Percentiles rank a stretch among this genome's conserved stretches.
phyloP scores from a whole-genome alignment of 257 asterid species.

The Schizonepeta tenuifolia region DNA sequence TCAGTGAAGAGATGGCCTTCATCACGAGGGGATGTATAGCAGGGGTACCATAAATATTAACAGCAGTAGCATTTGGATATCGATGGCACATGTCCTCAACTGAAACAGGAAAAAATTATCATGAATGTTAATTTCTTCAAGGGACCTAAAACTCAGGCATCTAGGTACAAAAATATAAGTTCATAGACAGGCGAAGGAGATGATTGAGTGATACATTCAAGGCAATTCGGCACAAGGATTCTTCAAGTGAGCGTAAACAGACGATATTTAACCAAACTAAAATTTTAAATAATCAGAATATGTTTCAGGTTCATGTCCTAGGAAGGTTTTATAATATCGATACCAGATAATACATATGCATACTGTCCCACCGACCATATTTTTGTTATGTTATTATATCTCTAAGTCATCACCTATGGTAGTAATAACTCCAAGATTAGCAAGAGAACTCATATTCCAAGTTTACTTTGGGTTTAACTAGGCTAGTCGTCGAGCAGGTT shows the following conservation, averaged over 20 bases:
- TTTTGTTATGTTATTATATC: neutral
- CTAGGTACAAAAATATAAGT: neutral
- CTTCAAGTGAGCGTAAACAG: neutral
- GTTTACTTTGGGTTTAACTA: neutral
- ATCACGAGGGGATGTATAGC: slow-evolving; percentile 65
- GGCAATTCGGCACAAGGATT: slow-evolving; percentile 10
- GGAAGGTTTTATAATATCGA: neutral
- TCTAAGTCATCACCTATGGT: neutral
- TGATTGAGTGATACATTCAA: neutral
- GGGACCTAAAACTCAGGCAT: slow-evolving; percentile 24
- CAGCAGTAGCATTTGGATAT: slow-evolving; percentile 88
- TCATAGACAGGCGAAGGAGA: neutral
- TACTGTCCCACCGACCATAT: neutral
- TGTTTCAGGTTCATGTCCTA: neutral
- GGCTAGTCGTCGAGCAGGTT: neutral
- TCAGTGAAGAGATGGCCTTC: slow-evolving; percentile 71
- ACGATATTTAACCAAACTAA: slow-evolving; percentile 1
- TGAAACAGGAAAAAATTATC: slow-evolving; percentile 32
- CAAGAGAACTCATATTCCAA: neutral
- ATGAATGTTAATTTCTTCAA: slow-evolving; percentile 28
- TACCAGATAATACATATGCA: neutral
- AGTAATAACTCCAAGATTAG: neutral
- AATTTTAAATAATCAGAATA: slow-evolving; percentile 11
- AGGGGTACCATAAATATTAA: slow-evolving; percentile 80
- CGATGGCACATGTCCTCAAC: slow-evolving; percentile 91